Evolutionary conservation across 768 basidiomycete species (phyloP), one percentile per base, ranked within the genome.

Genomic region (Suillus sp.): DNA sequence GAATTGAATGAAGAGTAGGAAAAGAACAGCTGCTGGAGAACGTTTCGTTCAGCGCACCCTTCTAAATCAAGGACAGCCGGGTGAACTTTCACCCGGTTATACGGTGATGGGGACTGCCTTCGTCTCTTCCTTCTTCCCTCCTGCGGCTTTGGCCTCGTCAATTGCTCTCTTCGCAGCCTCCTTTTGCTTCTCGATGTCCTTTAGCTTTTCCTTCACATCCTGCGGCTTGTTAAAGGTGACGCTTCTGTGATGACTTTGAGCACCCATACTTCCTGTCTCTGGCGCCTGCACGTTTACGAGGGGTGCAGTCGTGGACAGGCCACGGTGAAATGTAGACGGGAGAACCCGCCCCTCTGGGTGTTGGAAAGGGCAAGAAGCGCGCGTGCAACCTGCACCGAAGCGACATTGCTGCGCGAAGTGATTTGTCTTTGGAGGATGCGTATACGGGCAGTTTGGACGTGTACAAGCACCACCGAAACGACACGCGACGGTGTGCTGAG

Each of bases 301-400:
- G 8, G 89, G 87, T 0, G 84, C 83, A 32, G 77, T 81, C 4
- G 83, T 79, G 18, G 86, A 81, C 32, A 94, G 74, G 0, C 92
- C 92, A 25, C 91, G 88, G 71, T 94, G 91, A 83, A 95, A 95
- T 14, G 87, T 79, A 3, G 86, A 81, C 3, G 93, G 92, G 9
- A 93, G 81, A 27, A 91, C 90, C 14, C 93, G 89, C 11, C 90
- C 91, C 62, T 92, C 87, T 0, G 96, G 96, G 72, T 99, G 96
- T 66, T 92, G 87, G 82, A 90, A 99, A n/a, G 87, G 77, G 74
- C 96, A 99, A 66, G 87, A 83, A 38, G 88, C 86, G 61, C 93
- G 87, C 10, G 94, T 97, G 75, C 96, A 99, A 22, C 79, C 84
- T 16, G 90, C 79, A 25, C 93, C 96, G 69, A 93, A 98, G 60